Conservation (phyloP, 257 asterid genomes). For the Hygrophila difformis region DNA sequence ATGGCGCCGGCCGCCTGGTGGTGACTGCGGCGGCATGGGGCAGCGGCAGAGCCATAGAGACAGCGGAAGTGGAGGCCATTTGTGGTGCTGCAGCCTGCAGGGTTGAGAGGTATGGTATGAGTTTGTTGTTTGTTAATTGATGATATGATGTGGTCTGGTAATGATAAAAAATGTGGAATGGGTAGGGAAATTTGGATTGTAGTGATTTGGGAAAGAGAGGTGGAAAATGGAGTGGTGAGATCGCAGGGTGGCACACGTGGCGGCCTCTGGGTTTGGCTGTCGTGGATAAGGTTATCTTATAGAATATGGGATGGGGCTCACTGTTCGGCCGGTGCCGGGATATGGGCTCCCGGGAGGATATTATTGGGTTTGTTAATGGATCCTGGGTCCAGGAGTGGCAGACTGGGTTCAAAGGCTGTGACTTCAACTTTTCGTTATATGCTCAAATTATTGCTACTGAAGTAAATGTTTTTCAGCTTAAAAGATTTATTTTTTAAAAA, state of each 20-base stretch:
- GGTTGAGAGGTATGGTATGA: conserved; percentile 5
- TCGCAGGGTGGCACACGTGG: conserved; percentile 29
- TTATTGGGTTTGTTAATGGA: no score
- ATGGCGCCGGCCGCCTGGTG: conserved; percentile 15
- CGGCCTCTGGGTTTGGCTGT: conserved; percentile 20
- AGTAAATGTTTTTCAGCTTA: no score
- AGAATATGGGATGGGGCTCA: no score
- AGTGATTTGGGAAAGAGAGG: conserved; percentile 7
- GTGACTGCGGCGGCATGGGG: conserved; percentile 20
- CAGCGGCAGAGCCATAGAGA: conserved; percentile 41
- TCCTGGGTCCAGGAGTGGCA: no score
- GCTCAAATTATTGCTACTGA: no score
- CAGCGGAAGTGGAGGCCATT: conserved; percentile 49
- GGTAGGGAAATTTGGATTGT: background rate
- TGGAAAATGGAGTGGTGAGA: conserved; percentile 16
- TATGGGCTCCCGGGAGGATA: no score
- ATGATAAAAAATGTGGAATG: background rate
- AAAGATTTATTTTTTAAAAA: no score
- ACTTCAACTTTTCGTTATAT: no score
- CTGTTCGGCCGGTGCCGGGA: no score
- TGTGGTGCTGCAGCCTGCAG: background rate
- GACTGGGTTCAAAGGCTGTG: no score
- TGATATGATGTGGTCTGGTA: background rate
- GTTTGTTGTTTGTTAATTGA: background rate
- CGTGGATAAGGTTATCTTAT: conserved; percentile 48